Evolutionary conservation across 371 early-diverging fungal species (phyloP), one percentile per base, ranked within the genome.

Genomic region (Apophysomyces variabilis): DNA sequence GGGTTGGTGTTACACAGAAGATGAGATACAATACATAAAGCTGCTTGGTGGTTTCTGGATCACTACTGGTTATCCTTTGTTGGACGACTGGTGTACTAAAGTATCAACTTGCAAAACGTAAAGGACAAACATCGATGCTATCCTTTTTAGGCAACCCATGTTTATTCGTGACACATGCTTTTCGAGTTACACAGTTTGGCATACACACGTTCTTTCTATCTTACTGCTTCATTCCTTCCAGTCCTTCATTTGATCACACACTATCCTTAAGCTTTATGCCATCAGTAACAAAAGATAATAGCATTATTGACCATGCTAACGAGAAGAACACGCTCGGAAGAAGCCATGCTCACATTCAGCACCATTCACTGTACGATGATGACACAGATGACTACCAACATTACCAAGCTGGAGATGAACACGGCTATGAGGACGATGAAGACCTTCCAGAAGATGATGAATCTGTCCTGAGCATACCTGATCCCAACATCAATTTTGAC

Each of bases 401-500:
- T n/a, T 64, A 70, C 38, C 56, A 66, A 11, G 56, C 38, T 12
- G 58, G 39, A 16, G 67, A 58, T 16, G 74, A 74, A 60, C 62
- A 70, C 39, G 74, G 70, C 36, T 64, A 66, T 3, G 75, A 79
- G 57, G 81, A 80, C 39, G 77, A 79, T 21, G 74, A 74, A 4
- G 71, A 78, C 6, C 70, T 76, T 3, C 83, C 84, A 7, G 87
- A 89, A 18, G 83, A 83, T 58, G 72, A 71, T 4, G 74, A 81
- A 5, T 88, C 90, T 7, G 75, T 83, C 11, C 70, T 87, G 11
- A 86, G 87, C 60, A 77, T 89, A 61, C 82, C 89, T 6, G 92
- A 92, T 70, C 89, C 92, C 38, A 85, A 90, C 61, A 90, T 92
- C 56, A 87, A 92, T 71, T 90, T 90, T 68, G 83, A 87, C 67